Evolutionary conservation across 2,329 filamentous ascomycete genomes (phyloP).

Genomic region (Exophiala aquamarina): DNA sequence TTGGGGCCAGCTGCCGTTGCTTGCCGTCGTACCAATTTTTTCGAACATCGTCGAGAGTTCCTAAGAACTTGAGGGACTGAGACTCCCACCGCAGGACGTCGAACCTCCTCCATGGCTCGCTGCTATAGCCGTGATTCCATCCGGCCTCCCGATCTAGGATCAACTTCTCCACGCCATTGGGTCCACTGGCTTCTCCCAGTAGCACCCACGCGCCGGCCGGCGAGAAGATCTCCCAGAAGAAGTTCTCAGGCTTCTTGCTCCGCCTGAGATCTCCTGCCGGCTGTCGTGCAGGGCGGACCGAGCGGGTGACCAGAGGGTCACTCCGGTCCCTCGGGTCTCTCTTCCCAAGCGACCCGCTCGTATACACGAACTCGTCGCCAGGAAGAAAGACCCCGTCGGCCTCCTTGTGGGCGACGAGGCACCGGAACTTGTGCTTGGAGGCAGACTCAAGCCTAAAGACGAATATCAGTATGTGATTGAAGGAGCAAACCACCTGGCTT

Average conservation of each 20-base stretch:
- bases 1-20: no score
- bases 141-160: background rate
- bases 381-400: background rate
- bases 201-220: background rate
- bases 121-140: no score
- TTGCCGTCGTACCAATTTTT: no score
- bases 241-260: background rate
- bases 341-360: background rate
- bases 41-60: no score
- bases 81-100: no score
- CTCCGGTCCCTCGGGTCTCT: background rate
- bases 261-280: background rate
- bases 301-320: background rate
- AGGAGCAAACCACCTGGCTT: no score
- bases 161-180: background rate
- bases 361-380: background rate
- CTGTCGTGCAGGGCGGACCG: no score
- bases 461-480: no score
- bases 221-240: background rate
- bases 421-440: background rate
- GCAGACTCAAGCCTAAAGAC: background rate
- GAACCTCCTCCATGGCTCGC: no score
- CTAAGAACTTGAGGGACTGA: no score
- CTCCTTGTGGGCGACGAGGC: background rate
- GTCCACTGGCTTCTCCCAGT: background rate